Evolutionary conservation across 2,329 filamentous ascomycete species (phyloP).

Genomic region (Blumeria hordei): DNA sequence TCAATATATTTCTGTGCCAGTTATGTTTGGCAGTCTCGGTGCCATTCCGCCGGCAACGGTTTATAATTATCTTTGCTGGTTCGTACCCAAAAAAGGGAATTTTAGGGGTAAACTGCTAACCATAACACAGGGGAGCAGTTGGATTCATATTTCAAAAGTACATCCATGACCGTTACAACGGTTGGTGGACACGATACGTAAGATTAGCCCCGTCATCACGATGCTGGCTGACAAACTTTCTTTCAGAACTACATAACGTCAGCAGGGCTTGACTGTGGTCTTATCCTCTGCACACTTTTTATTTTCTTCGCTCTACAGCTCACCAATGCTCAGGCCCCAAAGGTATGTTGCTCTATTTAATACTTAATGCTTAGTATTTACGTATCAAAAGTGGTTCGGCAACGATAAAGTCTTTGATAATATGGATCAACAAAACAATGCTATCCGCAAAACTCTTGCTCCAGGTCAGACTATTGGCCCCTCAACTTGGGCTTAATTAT

Average conservation of each 20-base stretch:
- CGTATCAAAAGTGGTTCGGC: constrained; percentile 1
- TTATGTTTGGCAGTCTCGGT: constrained; percentile 41
- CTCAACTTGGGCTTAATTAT: constrained; percentile 1
- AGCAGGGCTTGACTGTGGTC: constrained; percentile 42
- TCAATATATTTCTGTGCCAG: constrained; percentile 41
- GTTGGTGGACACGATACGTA: constrained; percentile 50
- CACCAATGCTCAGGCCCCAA: constrained; percentile 31
- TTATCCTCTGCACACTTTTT: constrained; percentile 40
- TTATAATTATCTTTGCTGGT: constrained; percentile 28
- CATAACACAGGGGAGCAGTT: constrained; percentile 19
- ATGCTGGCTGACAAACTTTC: background rate
- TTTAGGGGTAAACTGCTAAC: background rate
- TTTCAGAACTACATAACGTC: constrained; percentile 43
- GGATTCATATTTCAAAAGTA: constrained; percentile 45
- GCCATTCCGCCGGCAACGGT: constrained; percentile 44
- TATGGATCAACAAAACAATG: constrained; percentile 1
- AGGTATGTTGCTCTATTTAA: background rate
- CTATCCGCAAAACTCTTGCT: background rate
- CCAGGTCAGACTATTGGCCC: background rate
- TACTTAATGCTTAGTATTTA: background rate
- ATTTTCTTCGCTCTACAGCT: constrained; percentile 46
- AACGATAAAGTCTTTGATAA: background rate
- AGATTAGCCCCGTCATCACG: constrained; percentile 18
- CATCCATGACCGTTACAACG: constrained; percentile 37
- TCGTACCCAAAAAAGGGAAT: background rate